phyloP scores from a whole-genome alignment of 2,329 filamentous ascomycete species.

The Calcarisporium arbuscula region DNA sequence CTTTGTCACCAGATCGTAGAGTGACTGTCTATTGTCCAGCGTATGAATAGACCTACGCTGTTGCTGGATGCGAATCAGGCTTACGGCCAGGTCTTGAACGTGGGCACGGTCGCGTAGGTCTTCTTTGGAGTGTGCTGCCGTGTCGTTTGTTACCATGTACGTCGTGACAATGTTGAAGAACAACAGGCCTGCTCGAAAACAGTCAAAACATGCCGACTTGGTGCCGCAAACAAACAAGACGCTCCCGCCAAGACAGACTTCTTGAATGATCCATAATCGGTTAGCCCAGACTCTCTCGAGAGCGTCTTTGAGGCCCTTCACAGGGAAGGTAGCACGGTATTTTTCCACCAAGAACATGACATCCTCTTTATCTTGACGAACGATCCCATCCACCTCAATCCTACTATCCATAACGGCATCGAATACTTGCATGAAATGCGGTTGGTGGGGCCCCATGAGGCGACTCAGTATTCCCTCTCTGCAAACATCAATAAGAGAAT shows the following conservation, averaged over 20 bases:
- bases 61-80: constrained; percentile 19
- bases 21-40: constrained; percentile 5
- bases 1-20: constrained; percentile 21
- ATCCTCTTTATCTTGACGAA: constrained; percentile 19
- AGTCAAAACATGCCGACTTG: constrained; percentile 17
- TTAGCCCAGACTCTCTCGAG: constrained; percentile 22
- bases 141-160: constrained; percentile 16
- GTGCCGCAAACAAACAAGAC: constrained; percentile 21
- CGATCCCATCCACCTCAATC: constrained; percentile 11
- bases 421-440: constrained; percentile 18
- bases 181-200: constrained; percentile 16
- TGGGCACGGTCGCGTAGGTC: constrained; percentile 13
- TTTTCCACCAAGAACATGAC: constrained; percentile 17
- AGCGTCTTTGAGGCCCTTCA: constrained; percentile 19
- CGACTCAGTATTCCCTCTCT: constrained; percentile 15
- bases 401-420: constrained; percentile 21
- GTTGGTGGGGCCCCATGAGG: constrained; percentile 16
- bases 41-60: constrained; percentile 24
- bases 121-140: constrained; percentile 5
- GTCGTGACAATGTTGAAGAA: constrained; percentile 25
- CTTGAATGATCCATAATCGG: constrained; percentile 29
- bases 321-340: constrained; percentile 17
- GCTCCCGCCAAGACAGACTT: constrained; percentile 19
- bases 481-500: constrained; percentile 11
- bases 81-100: constrained; percentile 15